Evolutionary conservation across 164 flowering plant species (phyloP).

Genomic region (Vitis cinerea): DNA sequence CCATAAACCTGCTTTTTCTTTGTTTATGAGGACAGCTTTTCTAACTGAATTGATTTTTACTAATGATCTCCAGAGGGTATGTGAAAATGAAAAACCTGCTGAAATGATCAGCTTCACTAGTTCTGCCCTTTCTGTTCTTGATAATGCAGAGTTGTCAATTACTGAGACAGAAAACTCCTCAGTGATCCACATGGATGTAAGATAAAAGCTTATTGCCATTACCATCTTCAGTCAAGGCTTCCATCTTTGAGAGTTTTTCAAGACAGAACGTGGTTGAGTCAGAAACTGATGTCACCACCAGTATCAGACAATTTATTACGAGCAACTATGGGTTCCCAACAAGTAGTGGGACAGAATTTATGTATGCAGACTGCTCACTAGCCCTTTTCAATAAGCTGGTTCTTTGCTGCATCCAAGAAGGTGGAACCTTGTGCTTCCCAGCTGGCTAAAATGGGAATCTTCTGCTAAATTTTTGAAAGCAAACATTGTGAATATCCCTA

Average conservation of each 20-base stretch:
- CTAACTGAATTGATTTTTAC: background rate
- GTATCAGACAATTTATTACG: constrained; percentile 53
- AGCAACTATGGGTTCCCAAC: constrained; percentile 62
- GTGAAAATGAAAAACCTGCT: constrained; percentile 37
- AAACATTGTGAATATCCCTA: constrained; percentile 51
- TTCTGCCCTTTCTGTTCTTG: constrained; percentile 63
- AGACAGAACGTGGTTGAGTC: constrained; percentile 83
- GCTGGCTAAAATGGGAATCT: constrained; percentile 79
- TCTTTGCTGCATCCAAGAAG: constrained; percentile 84
- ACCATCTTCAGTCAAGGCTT: constrained; percentile 77
- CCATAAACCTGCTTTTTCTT: too few relatives aligned
- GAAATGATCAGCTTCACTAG: constrained; percentile 72
- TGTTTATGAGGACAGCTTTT: too few relatives aligned
- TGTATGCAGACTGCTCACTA: constrained; percentile 68
- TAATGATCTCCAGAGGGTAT: constrained; percentile 53
- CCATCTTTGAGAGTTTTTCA: constrained; percentile 92
- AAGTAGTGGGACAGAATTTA: constrained; percentile 44
- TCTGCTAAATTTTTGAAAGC: constrained; percentile 87
- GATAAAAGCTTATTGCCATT: constrained; percentile 82
- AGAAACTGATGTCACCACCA: constrained; percentile 66
- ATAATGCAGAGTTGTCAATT: constrained; percentile 67
- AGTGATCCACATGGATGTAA: constrained; percentile 89
- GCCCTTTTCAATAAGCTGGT: constrained; percentile 82
- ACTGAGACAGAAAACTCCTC: constrained; percentile 39
- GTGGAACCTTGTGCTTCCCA: constrained; percentile 87